Evolutionary conservation across 1,284 basidiomycete genomes (phyloP).

Genomic region (Rhodofomes roseus): DNA sequence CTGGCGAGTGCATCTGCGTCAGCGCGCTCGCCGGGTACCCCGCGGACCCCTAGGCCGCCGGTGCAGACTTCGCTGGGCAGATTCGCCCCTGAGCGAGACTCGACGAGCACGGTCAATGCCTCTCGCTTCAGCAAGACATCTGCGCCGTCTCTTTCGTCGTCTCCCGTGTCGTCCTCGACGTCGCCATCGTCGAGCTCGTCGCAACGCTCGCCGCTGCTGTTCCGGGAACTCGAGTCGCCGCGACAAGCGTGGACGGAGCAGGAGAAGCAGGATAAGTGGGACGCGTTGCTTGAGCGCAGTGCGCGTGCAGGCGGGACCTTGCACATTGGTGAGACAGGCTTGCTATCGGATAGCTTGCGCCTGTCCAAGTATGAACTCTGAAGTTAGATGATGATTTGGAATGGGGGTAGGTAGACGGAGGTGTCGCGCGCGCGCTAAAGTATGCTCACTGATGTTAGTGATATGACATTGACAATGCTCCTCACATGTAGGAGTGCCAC

Average conservation of each 20-base stretch:
- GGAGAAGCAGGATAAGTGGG: slow-evolving; percentile 69
- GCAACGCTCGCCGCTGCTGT: slow-evolving; percentile 36
- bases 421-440: background rate
- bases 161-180: slow-evolving; percentile 11
- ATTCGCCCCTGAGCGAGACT: slow-evolving; percentile 16
- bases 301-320: slow-evolving; percentile 66
- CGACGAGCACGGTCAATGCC: slow-evolving; percentile 27
- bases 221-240: slow-evolving; percentile 44
- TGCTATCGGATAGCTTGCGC: slow-evolving; percentile 43
- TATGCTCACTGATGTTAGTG: background rate
- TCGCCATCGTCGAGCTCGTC: slow-evolving; percentile 19
- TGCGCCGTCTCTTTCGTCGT: slow-evolving; percentile 15
- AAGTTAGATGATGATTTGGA: background rate
- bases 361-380: slow-evolving; percentile 28
- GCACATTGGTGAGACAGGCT: slow-evolving; percentile 42
- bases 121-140: slow-evolving; percentile 24
- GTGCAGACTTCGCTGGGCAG: slow-evolving; percentile 18
- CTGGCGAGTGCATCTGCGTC: slow-evolving; percentile 1
- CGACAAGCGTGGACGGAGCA: slow-evolving; percentile 46
- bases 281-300: slow-evolving; percentile 60
- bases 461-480: background rate
- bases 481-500: background rate
- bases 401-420: background rate
- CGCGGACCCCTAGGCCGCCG: slow-evolving; percentile 19
- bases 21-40: slow-evolving; percentile 19